These are phyloP conservation scores for Globisporangium recalcitrans DNA, from an alignment of 352 stramenopile species.

Conservation along the genomic window DNA sequence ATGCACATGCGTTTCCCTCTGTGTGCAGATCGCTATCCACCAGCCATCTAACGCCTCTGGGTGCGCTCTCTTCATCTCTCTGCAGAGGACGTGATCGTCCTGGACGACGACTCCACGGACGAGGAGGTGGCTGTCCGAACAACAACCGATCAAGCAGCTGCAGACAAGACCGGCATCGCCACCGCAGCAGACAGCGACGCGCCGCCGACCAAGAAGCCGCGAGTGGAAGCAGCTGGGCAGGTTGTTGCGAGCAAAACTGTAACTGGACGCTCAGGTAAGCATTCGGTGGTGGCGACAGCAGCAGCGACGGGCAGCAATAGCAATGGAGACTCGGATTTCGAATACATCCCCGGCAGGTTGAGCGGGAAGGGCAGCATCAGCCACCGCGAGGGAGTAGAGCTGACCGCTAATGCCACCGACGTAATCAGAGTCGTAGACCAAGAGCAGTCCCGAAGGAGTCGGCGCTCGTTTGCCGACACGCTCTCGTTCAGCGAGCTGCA, in stretches of 20 bases:
- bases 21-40: neutral
- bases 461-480: conserved; percentile 28
- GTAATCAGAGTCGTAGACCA: neutral
- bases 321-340: conserved; percentile 5
- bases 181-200: neutral
- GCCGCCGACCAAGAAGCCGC: conserved; percentile 13
- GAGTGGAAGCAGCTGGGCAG: neutral
- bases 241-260: neutral
- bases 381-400: neutral
- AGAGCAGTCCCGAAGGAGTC: conserved; percentile 11
- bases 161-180: neutral
- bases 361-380: conserved; percentile 1
- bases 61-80: neutral
- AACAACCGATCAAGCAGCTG: neutral
- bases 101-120: conserved; percentile 51
- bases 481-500: conserved; percentile 61
- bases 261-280: neutral
- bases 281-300: neutral
- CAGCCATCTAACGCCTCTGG: neutral
- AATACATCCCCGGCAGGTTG: conserved; percentile 5
- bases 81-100: conserved; percentile 31
- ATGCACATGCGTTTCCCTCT: neutral
- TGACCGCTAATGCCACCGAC: neutral
- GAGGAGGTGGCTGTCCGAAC: conserved; percentile 18
- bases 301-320: neutral